Percentiles rank a stretch among this genome's conserved stretches.
Conservation (phyloP, 169 alveolate species). For the Cryptosporidium canis region DNA sequence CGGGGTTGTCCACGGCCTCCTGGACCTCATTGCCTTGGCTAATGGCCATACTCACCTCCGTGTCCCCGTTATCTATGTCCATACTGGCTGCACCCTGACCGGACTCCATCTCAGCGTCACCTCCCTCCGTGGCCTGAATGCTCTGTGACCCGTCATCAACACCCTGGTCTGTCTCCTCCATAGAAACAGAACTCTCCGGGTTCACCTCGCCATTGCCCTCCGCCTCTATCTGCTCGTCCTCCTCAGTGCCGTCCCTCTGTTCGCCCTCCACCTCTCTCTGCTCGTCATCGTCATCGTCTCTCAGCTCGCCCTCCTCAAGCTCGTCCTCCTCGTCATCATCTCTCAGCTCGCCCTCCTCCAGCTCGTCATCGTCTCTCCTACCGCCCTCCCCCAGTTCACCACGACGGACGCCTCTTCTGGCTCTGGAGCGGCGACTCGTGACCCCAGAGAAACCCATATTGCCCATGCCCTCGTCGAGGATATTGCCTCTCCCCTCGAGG, state of each 20-base stretch:
- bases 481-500: background rate
- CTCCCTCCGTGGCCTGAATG: background rate
- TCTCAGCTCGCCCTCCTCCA: background rate
- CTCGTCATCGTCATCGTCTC: background rate
- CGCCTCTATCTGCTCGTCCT: background rate
- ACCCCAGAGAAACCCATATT: too few relatives aligned
- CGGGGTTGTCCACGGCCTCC: background rate
- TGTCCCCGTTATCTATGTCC: background rate
- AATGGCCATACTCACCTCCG: background rate
- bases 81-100: background rate
- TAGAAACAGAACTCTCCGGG: too few relatives aligned
- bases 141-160: too few relatives aligned
- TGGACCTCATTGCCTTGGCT: background rate
- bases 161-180: too few relatives aligned
- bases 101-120: background rate
- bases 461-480: background rate
- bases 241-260: background rate
- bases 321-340: background rate
- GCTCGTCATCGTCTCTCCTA: background rate
- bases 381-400: background rate
- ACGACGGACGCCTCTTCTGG: background rate
- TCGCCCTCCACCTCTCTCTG: background rate
- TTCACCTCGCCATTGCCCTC: too few relatives aligned
- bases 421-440: too few relatives aligned
- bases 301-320: background rate